A percentile compares a stretch with the other conserved stretches of the same genome.
These are phyloP conservation scores for Chlamydomonas asymmetrica DNA, from an alignment of 139 green algal genomes.

Conservation along the genomic window DNA sequence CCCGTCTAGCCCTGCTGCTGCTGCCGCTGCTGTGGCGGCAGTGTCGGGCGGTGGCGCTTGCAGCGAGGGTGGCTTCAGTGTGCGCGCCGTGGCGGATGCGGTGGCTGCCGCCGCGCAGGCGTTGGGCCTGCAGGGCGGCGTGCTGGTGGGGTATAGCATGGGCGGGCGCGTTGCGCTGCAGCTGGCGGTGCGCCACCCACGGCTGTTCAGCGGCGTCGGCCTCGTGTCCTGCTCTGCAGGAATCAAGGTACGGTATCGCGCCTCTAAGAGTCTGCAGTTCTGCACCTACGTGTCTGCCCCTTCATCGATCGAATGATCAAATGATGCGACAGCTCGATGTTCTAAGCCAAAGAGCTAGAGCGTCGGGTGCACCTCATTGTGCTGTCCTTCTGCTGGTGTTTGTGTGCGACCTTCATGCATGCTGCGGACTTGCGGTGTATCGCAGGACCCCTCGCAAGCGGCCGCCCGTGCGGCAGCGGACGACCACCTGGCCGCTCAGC, in stretches of 20 bases:
- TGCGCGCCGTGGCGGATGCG: slow-evolving; percentile 41
- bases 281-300: too few species aligned
- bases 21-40: neutral
- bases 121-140: slow-evolving; percentile 25
- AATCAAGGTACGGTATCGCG: slow-evolving; percentile 22
- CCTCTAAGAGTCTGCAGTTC: too few species aligned
- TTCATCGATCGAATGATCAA: too few species aligned
- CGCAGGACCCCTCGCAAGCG: slow-evolving; percentile 36
- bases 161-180: slow-evolving; percentile 74
- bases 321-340: too few species aligned
- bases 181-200: slow-evolving; percentile 15
- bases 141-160: slow-evolving; percentile 84
- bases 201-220: slow-evolving; percentile 35
- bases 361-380: too few species aligned
- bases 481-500: slow-evolving; percentile 38
- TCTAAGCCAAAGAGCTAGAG: too few species aligned
- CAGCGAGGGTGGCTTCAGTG: slow-evolving; percentile 22
- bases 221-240: slow-evolving; percentile 64
- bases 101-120: slow-evolving; percentile 24
- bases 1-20: neutral
- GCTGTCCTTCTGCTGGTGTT: neutral
- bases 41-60: neutral
- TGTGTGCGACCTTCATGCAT: neutral
- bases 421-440: slow-evolving; percentile 1
- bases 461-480: slow-evolving; percentile 48